Percentiles rank a stretch among this genome's conserved stretches.
phyloP scores from a whole-genome alignment of 306 rosid genomes.

The Astragalus membranaceus region DNA sequence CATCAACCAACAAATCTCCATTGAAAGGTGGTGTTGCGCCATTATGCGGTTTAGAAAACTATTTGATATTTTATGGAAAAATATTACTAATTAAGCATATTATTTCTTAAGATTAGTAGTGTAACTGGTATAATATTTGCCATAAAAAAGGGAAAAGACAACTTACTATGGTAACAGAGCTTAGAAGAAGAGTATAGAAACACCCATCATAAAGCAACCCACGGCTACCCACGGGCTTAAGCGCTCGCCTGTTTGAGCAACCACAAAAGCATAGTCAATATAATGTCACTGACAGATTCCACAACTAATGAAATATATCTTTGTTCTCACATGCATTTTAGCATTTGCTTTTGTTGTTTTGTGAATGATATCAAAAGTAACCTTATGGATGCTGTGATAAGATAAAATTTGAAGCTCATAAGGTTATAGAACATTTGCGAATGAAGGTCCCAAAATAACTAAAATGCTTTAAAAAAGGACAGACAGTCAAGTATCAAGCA shows the following conservation, averaged over 20 bases:
- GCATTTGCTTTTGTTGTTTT: background rate
- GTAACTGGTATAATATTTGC: background rate
- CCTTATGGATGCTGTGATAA: background rate
- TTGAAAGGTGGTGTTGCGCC: background rate
- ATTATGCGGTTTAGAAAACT: background rate
- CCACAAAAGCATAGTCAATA: conserved; percentile 7
- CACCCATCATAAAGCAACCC: conserved; percentile 59
- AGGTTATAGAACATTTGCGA: background rate
- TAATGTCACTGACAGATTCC: background rate
- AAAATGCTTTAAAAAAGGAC: background rate
- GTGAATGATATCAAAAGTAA: background rate
- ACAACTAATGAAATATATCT: conserved; percentile 8
- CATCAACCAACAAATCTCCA: background rate
- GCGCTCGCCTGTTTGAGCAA: conserved; percentile 55
- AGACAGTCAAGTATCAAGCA: background rate
- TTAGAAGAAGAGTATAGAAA: conserved; percentile 53
- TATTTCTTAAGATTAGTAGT: background rate
- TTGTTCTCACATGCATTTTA: background rate
- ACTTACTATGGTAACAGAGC: conserved; percentile 3
- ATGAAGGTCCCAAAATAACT: background rate
- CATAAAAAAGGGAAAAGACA: background rate
- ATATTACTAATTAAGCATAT: background rate
- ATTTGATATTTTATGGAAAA: background rate
- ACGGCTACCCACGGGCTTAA: conserved; percentile 64
- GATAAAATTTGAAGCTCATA: background rate